These are phyloP conservation scores for Jamesozyma rosinii DNA, from an alignment of 805 yeast genomes.

Conservation along the genomic window DNA sequence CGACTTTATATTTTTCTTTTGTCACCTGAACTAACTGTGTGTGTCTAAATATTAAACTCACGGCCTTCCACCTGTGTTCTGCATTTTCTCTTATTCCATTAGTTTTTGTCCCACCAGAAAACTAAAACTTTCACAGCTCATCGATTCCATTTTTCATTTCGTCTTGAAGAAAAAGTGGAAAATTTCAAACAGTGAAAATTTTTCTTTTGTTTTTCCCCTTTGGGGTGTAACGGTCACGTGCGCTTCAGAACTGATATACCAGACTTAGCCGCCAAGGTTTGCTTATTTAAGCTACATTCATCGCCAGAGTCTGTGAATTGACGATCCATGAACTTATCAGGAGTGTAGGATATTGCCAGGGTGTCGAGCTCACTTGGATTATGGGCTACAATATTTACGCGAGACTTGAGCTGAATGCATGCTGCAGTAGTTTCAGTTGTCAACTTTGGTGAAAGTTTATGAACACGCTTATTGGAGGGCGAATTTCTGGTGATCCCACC, in stretches of 20 bases:
- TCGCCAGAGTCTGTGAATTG: neutral
- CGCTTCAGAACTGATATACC: neutral
- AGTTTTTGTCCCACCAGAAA: no score
- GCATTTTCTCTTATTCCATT: no score
- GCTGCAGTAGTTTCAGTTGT: neutral
- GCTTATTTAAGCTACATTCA: neutral
- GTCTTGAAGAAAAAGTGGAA: neutral
- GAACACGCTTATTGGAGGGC: neutral
- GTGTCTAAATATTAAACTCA: no score
- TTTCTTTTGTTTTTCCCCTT: neutral
- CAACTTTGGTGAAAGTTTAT: neutral
- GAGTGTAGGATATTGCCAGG: conserved; percentile 16
- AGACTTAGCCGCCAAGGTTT: neutral
- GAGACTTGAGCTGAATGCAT: neutral
- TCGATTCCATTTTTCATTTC: neutral
- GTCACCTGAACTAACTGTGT: no score
- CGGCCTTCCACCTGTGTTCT: no score
- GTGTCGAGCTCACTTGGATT: conserved; percentile 14
- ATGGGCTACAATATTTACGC: conserved; percentile 14
- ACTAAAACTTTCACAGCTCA: neutral
- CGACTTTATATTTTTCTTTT: no score
- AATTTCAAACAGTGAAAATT: neutral
- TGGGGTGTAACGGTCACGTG: neutral
- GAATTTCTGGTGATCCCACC: conserved; percentile 15
- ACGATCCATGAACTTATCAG: conserved; percentile 12